Evolutionary conservation across 805 yeast species (phyloP).

Genomic region (Candida michaelii): DNA sequence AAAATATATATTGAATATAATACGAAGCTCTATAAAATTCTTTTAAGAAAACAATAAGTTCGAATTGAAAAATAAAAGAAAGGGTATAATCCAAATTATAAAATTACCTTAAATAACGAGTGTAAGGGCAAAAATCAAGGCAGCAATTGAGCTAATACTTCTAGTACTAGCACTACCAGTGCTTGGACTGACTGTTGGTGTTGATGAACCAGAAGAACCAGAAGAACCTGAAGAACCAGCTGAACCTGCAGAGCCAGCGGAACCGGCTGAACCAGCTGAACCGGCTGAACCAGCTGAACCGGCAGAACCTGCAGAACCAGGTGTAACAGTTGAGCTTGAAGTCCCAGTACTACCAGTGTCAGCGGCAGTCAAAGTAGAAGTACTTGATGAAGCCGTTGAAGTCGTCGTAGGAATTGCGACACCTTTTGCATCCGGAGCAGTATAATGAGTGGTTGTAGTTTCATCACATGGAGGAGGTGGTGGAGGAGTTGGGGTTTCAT

Average conservation of each 20-base stretch:
- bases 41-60: not conserved
- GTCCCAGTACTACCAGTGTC: not conserved
- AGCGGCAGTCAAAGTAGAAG: too few relatives aligned
- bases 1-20: not conserved
- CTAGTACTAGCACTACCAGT: not conserved
- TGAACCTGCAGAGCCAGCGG: not conserved
- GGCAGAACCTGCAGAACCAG: not conserved
- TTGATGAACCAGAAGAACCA: not conserved
- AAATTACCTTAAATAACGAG: too few relatives aligned
- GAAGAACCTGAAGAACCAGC: not conserved
- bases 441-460: too few relatives aligned
- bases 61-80: not conserved
- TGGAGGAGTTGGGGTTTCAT: too few relatives aligned
- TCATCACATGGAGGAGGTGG: too few relatives aligned
- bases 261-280: slow-evolving; percentile 13
- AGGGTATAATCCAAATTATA: too few relatives aligned
- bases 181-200: not conserved
- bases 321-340: not conserved
- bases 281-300: not conserved
- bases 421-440: too few relatives aligned
- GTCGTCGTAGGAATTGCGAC: too few relatives aligned
- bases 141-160: too few relatives aligned
- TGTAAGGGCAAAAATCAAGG: too few relatives aligned
- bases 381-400: too few relatives aligned
- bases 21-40: not conserved